Conservation (phyloP, 176 grass and related monocot genomes). For the barley (Hordeum vulgare) region MorexV3_pseudomolecules_assembly NC_058518.1:101105557-101106056, state of each 20-base stretch:
- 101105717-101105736: no score
- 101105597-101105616: no score
- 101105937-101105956: neutral
- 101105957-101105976: conserved; percentile 39
- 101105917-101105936: neutral
- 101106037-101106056: conserved; percentile 45
- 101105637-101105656: no score
- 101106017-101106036: conserved; percentile 50
- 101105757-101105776: no score
- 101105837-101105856: conserved; percentile 45
- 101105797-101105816: conserved; percentile 91
- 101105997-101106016: conserved; percentile 59
- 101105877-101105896: conserved; percentile 45
- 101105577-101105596: no score
- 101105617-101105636: no score
- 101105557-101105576: no score
- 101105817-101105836: conserved; percentile 61
- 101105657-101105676: no score
- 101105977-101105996: conserved; percentile 59
- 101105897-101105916: neutral
- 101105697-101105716: no score
- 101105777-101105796: conserved; percentile 50
- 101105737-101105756: no score
- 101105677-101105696: no score
- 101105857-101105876: conserved; percentile 26